Evolutionary conservation across 192 early-diverging fungal species (phyloP), one percentile per base, ranked within the genome.

Genomic region (Thamnidium elegans): DNA sequence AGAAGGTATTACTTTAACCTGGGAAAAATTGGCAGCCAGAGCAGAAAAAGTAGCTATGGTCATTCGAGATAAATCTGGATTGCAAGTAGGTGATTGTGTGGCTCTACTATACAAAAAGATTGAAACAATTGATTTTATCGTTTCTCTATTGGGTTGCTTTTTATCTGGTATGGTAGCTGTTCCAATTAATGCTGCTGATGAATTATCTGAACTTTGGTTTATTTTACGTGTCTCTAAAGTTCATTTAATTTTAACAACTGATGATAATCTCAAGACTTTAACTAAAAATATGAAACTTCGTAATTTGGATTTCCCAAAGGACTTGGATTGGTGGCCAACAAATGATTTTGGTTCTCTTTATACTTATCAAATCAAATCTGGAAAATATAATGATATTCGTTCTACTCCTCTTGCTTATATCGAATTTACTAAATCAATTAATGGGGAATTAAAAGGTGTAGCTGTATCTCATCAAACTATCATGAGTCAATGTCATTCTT

Each of bases 371-470:
- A 81, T 79, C 42, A 78, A 75, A 2, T 45, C 34, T 3, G 48
- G 36, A 11, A 77, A 83, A 0, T 77, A 83, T 66, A 71, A 72
- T 2, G 50, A 62, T n/a, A 81, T 83, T 31, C 62, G 66, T 0
- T 26, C 72, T 1, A 70, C 83, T 11, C 90, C 93, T 36, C 69
- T 90, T 26, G 92, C 92, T 1, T 93, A 92, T 55, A 86, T 94
- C 31, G 92, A 92, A 72, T 93, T 88, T 56, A 88, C 88, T 64
- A 94, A 92, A 67, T 86, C 86, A 54, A 85, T 87, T 4, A 88
- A 87, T 60, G 89, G 92, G 43, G 87, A 90, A 72, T 76, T 94
- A 11, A 93, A 94, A 74, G 92, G 92, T 26, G 87, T 92, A 15
- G 83, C 86, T 53, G 75, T 94, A 19, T 86, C 86, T 10, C 92